Percentiles rank a stretch among this genome's conserved stretches.
These are phyloP conservation scores for Pseudogymnoascus sp. DNA, from an alignment of 2,329 filamentous ascomycete species.

Conservation along the genomic window DNA sequence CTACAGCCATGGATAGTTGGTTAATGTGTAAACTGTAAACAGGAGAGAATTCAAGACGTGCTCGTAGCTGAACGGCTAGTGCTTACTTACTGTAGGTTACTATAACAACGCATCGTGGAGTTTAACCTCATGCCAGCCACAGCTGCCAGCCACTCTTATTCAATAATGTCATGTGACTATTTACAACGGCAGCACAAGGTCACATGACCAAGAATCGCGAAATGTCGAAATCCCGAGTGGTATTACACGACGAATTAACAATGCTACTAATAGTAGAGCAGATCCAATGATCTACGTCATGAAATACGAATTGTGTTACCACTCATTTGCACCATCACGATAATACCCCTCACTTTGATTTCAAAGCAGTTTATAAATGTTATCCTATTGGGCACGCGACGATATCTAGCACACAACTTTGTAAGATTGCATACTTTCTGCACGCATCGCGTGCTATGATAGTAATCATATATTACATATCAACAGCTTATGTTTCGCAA, in stretches of 20 bases:
- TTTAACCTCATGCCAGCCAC: too few species aligned
- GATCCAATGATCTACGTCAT: neutral
- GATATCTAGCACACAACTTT: neutral
- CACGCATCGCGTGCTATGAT: neutral
- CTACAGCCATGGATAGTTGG: too few species aligned
- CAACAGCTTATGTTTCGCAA: neutral
- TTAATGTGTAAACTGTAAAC: too few species aligned
- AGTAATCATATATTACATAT: constrained; percentile 7
- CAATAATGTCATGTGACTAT: too few species aligned
- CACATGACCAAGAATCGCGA: too few species aligned
- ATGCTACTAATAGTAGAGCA: neutral
- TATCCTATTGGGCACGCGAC: neutral
- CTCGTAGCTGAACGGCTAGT: too few species aligned
- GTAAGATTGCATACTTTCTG: constrained; percentile 4
- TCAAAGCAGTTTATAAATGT: neutral
- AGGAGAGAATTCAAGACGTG: too few species aligned
- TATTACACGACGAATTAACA: constrained; percentile 1
- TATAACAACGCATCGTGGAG: too few species aligned
- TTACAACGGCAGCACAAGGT: too few species aligned
- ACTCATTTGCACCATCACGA: neutral
- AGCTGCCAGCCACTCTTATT: too few species aligned
- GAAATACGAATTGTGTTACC: neutral
- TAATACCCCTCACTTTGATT: constrained; percentile 2
- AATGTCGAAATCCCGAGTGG: neutral
- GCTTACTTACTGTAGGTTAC: too few species aligned